phyloP scores from a whole-genome alignment of 1,139 yeast genomes.

The Yamadazyma sp. region DNA sequence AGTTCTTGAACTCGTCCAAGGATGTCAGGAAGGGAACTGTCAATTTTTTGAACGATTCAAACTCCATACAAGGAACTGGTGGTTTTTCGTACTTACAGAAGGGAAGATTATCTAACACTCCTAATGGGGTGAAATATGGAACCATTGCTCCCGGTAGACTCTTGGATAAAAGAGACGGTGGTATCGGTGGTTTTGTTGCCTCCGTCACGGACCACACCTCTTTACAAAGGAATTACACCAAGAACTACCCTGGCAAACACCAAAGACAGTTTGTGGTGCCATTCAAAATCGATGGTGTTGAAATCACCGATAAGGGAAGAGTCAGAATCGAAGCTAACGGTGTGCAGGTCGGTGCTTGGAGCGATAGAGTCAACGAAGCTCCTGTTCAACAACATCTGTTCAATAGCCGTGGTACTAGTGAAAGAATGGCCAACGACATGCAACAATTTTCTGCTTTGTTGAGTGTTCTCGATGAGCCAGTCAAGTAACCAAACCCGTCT shows the following conservation, averaged over 20 bases:
- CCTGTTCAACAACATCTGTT: conserved; percentile 33
- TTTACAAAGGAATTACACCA: conserved; percentile 43
- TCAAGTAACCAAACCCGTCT: conserved; percentile 2
- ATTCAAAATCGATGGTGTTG: conserved; percentile 42
- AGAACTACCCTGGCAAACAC: conserved; percentile 44
- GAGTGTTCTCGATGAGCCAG: conserved; percentile 14
- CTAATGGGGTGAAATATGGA: conserved; percentile 66
- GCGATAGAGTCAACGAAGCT: conserved; percentile 25
- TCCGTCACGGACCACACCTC: conserved; percentile 37
- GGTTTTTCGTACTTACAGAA: conserved; percentile 70
- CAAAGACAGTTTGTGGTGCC: conserved; percentile 48
- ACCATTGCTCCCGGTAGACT: conserved; percentile 72
- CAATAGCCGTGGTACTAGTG: conserved; percentile 31
- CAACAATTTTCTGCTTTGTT: conserved; percentile 17
- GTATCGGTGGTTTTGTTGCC: conserved; percentile 75
- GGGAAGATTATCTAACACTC: conserved; percentile 73
- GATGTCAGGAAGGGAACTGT: conserved; percentile 9
- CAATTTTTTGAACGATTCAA: conserved; percentile 7
- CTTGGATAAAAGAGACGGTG: conserved; percentile 54
- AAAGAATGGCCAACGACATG: conserved; percentile 36
- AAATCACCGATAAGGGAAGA: conserved; percentile 36
- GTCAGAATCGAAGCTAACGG: conserved; percentile 43
- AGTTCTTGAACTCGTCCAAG: conserved; percentile 22
- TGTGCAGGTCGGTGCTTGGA: conserved; percentile 43
- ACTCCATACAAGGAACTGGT: conserved; percentile 59